phyloP scores from a whole-genome alignment of 164 flowering plant species.

The Nelumbo lutea region DNA sequence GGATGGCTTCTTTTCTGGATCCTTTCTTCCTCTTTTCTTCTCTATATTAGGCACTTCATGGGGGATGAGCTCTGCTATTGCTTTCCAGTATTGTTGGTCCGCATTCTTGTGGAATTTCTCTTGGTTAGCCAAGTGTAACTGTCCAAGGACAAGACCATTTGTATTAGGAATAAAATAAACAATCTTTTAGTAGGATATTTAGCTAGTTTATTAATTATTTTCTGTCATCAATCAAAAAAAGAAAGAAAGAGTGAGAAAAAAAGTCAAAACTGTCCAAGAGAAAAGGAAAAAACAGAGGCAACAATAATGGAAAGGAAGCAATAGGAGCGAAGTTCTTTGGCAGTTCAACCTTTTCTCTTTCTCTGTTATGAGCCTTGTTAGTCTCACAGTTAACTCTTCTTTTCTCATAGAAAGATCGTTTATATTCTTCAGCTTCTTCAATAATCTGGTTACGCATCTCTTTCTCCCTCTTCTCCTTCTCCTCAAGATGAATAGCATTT shows the following conservation, averaged over 20 bases:
- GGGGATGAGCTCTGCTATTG: constrained; percentile 84
- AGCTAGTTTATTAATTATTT: no score
- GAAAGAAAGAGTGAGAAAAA: no score
- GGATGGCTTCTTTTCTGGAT: constrained; percentile 78
- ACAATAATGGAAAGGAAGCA: not conserved
- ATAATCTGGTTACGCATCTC: constrained; percentile 78
- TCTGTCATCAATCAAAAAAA: no score
- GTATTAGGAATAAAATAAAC: not conserved
- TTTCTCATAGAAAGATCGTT: constrained; percentile 72
- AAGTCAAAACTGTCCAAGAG: no score
- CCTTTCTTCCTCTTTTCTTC: constrained; percentile 82
- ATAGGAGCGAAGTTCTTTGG: not conserved
- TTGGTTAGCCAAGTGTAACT: constrained; percentile 70
- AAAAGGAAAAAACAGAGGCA: not conserved
- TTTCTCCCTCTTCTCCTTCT: constrained; percentile 88
- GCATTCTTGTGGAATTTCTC: constrained; percentile 91
- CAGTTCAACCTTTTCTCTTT: constrained; percentile 75
- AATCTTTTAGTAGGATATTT: no score
- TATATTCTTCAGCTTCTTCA: constrained; percentile 85
- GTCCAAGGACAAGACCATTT: constrained; percentile 15
- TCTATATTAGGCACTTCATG: constrained; percentile 76
- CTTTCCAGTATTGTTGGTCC: constrained; percentile 92
- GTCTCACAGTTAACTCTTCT: constrained; percentile 66
- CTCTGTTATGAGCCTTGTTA: constrained; percentile 68
- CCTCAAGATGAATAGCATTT: constrained; percentile 82